A percentile compares a stretch with the other conserved stretches of the same genome.
Evolutionary conservation across 1,139 yeast genomes (phyloP).

Genomic region (Pichia inconspicua): DNA sequence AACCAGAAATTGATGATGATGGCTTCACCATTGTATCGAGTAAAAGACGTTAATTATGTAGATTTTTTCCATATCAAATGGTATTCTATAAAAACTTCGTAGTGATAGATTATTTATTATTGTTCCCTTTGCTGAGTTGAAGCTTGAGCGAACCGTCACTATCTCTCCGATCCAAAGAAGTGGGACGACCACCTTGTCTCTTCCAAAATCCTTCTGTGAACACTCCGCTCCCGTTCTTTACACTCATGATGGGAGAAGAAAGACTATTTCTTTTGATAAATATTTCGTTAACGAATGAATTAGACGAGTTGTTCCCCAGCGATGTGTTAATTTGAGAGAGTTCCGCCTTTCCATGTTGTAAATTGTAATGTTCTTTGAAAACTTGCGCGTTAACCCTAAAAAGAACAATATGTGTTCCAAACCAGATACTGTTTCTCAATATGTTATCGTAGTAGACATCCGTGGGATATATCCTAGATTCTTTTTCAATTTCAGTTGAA

Average conservation of each 20-base stretch:
- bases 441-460: constrained; percentile 27
- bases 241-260: constrained; percentile 5
- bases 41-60: constrained; percentile 31
- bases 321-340: background rate
- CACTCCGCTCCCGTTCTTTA: constrained; percentile 13
- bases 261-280: constrained; percentile 8
- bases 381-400: constrained; percentile 38
- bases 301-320: background rate
- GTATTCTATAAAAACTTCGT: background rate
- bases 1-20: constrained; percentile 81
- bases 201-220: constrained; percentile 18
- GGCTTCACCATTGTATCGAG: constrained; percentile 85
- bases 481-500: background rate
- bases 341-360: constrained; percentile 12
- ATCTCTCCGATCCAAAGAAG: constrained; percentile 10
- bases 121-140: constrained; percentile 5
- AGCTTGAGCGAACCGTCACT: constrained; percentile 13
- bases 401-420: constrained; percentile 50
- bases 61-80: background rate
- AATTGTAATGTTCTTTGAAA: constrained; percentile 11
- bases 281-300: constrained; percentile 3
- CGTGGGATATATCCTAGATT: background rate
- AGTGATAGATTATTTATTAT: background rate
- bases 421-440: constrained; percentile 48
- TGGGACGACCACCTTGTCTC: constrained; percentile 14